Conservation (phyloP, 768 basidiomycete species). For the Rhodocollybia butyracea region DNA sequence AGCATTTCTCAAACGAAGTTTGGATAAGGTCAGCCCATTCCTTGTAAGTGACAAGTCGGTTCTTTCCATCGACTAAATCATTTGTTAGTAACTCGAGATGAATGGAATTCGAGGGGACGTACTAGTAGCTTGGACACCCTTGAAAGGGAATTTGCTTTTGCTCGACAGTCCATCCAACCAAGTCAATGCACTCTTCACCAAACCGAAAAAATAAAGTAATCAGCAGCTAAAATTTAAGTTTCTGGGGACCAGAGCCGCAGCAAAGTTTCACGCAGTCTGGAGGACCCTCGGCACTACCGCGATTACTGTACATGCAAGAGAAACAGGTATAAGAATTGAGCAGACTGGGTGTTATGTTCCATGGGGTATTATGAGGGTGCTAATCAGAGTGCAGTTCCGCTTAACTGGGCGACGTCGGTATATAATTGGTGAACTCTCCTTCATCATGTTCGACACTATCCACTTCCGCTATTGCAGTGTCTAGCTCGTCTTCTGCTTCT, state of each 20-base stretch:
- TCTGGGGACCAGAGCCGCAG: too few species aligned
- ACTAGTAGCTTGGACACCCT: conserved; percentile 83
- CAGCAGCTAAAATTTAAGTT: too few species aligned
- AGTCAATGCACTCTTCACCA: conserved; percentile 87
- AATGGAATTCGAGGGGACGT: conserved; percentile 25
- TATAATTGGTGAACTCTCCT: conserved; percentile 7
- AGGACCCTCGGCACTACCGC: too few species aligned
- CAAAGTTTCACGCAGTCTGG: too few species aligned
- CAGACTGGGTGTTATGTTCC: not conserved
- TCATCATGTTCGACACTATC: conserved; percentile 51
- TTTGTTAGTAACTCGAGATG: conserved; percentile 1
- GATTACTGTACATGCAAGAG: too few species aligned
- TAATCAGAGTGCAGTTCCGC: not conserved
- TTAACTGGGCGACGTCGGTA: not conserved
- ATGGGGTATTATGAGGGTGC: not conserved
- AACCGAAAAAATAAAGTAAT: too few species aligned
- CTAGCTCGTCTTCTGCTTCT: conserved; percentile 61
- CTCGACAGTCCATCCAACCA: conserved; percentile 76
- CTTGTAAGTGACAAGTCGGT: conserved; percentile 76
- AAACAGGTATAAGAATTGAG: too few species aligned
- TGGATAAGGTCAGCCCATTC: conserved; percentile 89
- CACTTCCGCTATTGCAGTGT: conserved; percentile 65
- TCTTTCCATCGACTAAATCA: conserved; percentile 61
- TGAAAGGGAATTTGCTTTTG: conserved; percentile 78
- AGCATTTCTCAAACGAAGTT: conserved; percentile 82